Evolutionary conservation across 768 basidiomycete species (phyloP), one percentile per base, ranked within the genome.

Genomic region (Boletus subcaerulescens): DNA sequence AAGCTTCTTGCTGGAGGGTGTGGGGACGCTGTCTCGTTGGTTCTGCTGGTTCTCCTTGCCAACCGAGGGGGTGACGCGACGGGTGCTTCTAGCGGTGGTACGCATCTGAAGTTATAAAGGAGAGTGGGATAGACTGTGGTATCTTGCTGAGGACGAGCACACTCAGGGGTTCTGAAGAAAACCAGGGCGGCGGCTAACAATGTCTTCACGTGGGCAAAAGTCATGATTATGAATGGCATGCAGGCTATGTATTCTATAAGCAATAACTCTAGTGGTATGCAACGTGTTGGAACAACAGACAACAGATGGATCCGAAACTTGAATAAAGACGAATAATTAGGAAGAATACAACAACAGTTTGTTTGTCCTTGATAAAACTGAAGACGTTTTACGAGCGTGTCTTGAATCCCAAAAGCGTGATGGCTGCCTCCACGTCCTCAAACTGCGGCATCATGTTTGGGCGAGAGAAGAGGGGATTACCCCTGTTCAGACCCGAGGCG

Each of bases 341-440:
- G 36, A 48, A 29, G 48, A 56, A 60, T 61, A 60, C 57, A 56
- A 61, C 52, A 57, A 52, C 55, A 52, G 17, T 39, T 0, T 44
- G 32, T 12, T 1, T 5, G 26, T 49, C 45, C 42, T 47, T 31
- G 39, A 45, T 20, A 41, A 45, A 13, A 36, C n/a, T 10, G 35
- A 38, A 31, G 18, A 40, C 26, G 5, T 5, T 24, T 57, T 47
- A 64, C 44, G 44, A 62, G 12, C 59, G 38, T 39, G 50, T 60
- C 54, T 65, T 71, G 58, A 73, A 75, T 33, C 63, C 73, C 33
- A 73, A 59, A 10, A 73, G 71, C 2, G 68, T 67, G 56, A 73
- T 69, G 24, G 72, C 72, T 0, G 73, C 72, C 52, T 73, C 72
- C 20, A 73, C 70, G 15, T 73, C 72, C 52, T 74, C 63, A 13